Percentiles rank a stretch among this genome's conserved stretches.
Conservation (phyloP, 148 eudicot genomes). For the Amaranthus hypochondriacus region DNA sequence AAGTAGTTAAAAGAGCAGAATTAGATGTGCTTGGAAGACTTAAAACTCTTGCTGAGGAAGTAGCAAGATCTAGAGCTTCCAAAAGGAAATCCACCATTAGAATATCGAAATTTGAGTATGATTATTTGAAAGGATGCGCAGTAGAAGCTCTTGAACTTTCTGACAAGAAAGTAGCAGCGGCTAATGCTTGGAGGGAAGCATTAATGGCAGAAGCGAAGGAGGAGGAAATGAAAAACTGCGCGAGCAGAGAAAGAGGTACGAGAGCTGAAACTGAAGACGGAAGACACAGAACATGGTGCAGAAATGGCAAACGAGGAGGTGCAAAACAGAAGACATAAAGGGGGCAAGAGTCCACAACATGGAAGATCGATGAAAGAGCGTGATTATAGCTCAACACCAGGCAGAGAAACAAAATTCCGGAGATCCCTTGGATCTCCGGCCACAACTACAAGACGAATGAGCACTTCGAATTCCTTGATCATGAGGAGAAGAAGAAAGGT, state of each 20-base stretch:
- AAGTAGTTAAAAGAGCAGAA: conserved; percentile 52
- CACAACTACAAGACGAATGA: conserved; percentile 31
- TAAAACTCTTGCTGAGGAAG: conserved; percentile 43
- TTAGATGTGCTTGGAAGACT: conserved; percentile 54
- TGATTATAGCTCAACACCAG: conserved; percentile 32
- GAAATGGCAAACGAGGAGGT: conserved; percentile 26
- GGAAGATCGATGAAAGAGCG: conserved; percentile 30
- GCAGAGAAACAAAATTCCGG: conserved; percentile 42
- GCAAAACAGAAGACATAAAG: conserved; percentile 22
- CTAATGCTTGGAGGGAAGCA: conserved; percentile 72
- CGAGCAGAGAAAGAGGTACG: conserved; percentile 27
- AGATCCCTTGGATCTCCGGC: conserved; percentile 48
- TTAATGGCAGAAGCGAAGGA: conserved; percentile 63
- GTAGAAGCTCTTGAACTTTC: conserved; percentile 57
- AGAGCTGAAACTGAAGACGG: conserved; percentile 34
- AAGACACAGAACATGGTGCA: conserved; percentile 17
- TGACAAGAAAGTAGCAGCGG: conserved; percentile 81
- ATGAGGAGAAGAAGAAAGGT: conserved; percentile 51
- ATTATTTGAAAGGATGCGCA: conserved; percentile 66
- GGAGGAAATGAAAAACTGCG: conserved; percentile 41
- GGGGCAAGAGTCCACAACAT: conserved; percentile 19
- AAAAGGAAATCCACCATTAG: conserved; percentile 46
- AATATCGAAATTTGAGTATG: conserved; percentile 76
- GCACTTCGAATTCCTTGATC: conserved; percentile 38
- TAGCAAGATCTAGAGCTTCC: conserved; percentile 53